These are phyloP conservation scores for Asterella californica DNA, from an alignment of 225 moss, liverwort and hornwort species.

Conservation along the genomic window DNA sequence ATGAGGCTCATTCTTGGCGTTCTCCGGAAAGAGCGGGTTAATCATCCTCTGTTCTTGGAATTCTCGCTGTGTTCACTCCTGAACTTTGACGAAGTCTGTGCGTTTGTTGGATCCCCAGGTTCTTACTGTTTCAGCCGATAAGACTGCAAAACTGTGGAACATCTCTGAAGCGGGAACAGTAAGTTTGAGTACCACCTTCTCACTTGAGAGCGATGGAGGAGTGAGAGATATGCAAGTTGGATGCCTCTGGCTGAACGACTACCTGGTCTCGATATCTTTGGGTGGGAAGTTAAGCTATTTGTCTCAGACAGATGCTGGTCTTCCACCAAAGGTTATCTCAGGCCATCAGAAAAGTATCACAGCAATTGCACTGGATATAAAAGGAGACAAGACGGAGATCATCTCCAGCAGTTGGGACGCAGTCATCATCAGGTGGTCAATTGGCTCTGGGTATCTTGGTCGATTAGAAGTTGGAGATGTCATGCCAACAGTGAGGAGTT, in stretches of 20 bases:
- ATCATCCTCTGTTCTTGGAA: not conserved
- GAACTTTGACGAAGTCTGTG: not conserved
- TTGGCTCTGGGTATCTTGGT: conserved; percentile 66
- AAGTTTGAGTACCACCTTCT: conserved; percentile 56
- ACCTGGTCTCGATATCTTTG: conserved; percentile 73
- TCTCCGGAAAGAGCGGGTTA: not conserved
- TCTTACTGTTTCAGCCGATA: conserved; percentile 95
- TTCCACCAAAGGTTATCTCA: conserved; percentile 55
- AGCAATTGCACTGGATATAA: conserved; percentile 53
- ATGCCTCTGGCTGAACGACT: conserved; percentile 88
- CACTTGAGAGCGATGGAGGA: conserved; percentile 57
- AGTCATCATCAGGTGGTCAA: conserved; percentile 67
- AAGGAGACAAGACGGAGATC: conserved; percentile 45
- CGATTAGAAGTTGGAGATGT: conserved; percentile 64
- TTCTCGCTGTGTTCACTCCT: not conserved
- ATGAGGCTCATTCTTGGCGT: no score
- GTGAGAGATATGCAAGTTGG: conserved; percentile 98
- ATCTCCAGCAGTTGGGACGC: conserved; percentile 91
- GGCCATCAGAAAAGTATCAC: conserved; percentile 95
- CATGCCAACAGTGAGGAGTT: conserved; percentile 48
- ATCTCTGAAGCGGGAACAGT: conserved; percentile 61
- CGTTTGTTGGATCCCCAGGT: conserved; percentile 43
- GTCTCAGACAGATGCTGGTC: conserved; percentile 42
- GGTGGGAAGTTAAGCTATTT: conserved; percentile 77
- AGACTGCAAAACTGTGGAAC: conserved; percentile 92